phyloP scores from a whole-genome alignment of 805 yeast genomes.

The Teunomyces tritomae region DNA sequence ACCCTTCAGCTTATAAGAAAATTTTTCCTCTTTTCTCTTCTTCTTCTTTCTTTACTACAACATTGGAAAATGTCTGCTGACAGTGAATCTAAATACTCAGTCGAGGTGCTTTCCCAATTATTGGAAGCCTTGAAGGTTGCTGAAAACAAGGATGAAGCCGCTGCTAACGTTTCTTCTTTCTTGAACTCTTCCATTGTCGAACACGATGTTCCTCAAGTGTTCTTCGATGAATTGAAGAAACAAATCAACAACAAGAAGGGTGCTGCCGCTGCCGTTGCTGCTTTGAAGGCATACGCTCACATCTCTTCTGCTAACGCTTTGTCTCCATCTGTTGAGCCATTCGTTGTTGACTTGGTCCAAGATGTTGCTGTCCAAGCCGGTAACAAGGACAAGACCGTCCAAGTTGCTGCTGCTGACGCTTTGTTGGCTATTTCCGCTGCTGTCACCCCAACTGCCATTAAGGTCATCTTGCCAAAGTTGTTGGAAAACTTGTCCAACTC shows the following conservation, averaged over 20 bases:
- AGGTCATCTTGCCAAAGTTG: conserved; percentile 82
- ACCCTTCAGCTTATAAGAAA: conserved; percentile 3
- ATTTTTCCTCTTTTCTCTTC: conserved; percentile 2
- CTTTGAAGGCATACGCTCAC: conserved; percentile 79
- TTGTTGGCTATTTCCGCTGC: conserved; percentile 74
- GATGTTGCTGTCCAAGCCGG: conserved; percentile 77
- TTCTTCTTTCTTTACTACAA: conserved; percentile 18
- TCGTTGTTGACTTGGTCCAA: conserved; percentile 72
- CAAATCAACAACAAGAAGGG: conserved; percentile 82
- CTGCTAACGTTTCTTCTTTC: conserved; percentile 86
- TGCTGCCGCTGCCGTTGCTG: conserved; percentile 61
- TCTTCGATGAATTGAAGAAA: conserved; percentile 73
- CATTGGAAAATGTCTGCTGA: conserved; percentile 48
- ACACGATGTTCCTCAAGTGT: conserved; percentile 93
- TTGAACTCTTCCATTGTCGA: conserved; percentile 96
- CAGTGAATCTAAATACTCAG: conserved; percentile 60
- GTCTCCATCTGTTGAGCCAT: conserved; percentile 95
- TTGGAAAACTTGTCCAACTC: conserved; percentile 64
- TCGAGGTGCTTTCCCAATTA: conserved; percentile 88
- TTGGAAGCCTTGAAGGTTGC: conserved; percentile 92
- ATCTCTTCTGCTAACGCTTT: conserved; percentile 78
- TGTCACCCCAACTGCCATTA: conserved; percentile 90
- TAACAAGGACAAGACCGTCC: conserved; percentile 81
- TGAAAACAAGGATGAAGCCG: conserved; percentile 82
- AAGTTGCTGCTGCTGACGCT: conserved; percentile 73